Evolutionary conservation across 768 basidiomycete species (phyloP), one percentile per base, ranked within the genome.

Genomic region (Dacryopinax spathularia): DNA sequence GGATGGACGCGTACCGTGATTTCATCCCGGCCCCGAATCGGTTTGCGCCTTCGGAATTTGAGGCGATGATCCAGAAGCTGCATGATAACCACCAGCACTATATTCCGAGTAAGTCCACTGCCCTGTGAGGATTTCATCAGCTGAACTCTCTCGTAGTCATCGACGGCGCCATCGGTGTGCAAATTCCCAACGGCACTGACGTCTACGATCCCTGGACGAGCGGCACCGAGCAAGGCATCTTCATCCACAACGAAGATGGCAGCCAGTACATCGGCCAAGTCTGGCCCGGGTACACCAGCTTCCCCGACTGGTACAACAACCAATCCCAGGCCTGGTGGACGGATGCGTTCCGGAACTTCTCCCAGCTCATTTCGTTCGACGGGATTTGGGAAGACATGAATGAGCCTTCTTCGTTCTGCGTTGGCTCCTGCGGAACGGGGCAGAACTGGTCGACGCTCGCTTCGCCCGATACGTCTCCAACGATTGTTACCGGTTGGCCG

Each of bases 311-410:
- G 82, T 84, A 84, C 65, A 75, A 77, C 15, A 69, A 77, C 16
- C 80, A 81, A 34, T 79, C 82, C 0, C 75, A 79, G 63, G 62
- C 70, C 27, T 84, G 81, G 76, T 88, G 86, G 86, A 80, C 79
- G 0, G 82, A 86, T 31, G 80, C 80, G 2, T 72, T 86, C 63
- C 68, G 41, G 41, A 85, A 73, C 64, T 65, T 69, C 37, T 64
- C 65, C 22, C 56, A 69, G 60, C 65, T 68, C 5, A 68, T 87
- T n/a, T 73, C 80, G n/a, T 84, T 81, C 68, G 80, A 80, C 22
- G 85, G 84, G 0, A 78, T 86, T 43, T 88, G 86, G 86, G 73
- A 85, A 0, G 82, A 86, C 69, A 84, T 85, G 84, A 86, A 86
- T 65, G 85, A 86, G 65, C 73, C 78, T 15, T 80, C 77, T n/a